Percentiles rank a stretch among this genome's conserved stretches.
Evolutionary conservation across 2,329 filamentous ascomycete species (phyloP).

Genomic region (Trichophyton benhamiae): DNA sequence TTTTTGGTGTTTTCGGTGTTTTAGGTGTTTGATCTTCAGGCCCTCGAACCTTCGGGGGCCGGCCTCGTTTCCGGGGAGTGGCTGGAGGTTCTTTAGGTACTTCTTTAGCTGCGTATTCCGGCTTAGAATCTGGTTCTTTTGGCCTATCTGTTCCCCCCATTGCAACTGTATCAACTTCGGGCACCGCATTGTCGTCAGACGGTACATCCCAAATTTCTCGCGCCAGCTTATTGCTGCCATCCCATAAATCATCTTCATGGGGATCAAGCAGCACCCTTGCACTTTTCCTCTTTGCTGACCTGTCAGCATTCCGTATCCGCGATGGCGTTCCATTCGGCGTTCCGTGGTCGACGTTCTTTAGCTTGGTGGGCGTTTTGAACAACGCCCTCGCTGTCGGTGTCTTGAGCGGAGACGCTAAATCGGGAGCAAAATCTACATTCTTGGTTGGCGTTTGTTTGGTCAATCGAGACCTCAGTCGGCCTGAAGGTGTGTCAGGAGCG

Average conservation of each 20-base stretch:
- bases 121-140: constrained; percentile 12
- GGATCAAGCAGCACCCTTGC: constrained; percentile 63
- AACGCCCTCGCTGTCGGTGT: constrained; percentile 26
- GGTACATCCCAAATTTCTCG: constrained; percentile 50
- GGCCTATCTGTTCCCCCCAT: constrained; percentile 28
- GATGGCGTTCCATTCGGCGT: constrained; percentile 42
- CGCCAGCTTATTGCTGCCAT: constrained; percentile 55
- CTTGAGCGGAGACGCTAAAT: constrained; percentile 28
- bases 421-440: constrained; percentile 23
- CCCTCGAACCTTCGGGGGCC: constrained; percentile 14
- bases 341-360: constrained; percentile 6
- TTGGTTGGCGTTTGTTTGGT: constrained; percentile 19
- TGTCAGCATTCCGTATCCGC: constrained; percentile 59
- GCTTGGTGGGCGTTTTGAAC: constrained; percentile 32
- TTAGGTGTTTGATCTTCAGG: neutral
- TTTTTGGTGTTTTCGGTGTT: neutral
- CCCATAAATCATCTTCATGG: constrained; percentile 52
- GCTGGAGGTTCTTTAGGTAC: constrained; percentile 15
- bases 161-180: constrained; percentile 19
- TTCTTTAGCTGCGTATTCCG: constrained; percentile 15
- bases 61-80: constrained; percentile 19
- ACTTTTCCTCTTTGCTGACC: constrained; percentile 78
- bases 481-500: constrained; percentile 16
- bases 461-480: constrained; percentile 18
- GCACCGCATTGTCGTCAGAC: constrained; percentile 20